Conservation (phyloP, 495 filamentous ascomycete species). For the Trichocladium antarcticum region DNA sequence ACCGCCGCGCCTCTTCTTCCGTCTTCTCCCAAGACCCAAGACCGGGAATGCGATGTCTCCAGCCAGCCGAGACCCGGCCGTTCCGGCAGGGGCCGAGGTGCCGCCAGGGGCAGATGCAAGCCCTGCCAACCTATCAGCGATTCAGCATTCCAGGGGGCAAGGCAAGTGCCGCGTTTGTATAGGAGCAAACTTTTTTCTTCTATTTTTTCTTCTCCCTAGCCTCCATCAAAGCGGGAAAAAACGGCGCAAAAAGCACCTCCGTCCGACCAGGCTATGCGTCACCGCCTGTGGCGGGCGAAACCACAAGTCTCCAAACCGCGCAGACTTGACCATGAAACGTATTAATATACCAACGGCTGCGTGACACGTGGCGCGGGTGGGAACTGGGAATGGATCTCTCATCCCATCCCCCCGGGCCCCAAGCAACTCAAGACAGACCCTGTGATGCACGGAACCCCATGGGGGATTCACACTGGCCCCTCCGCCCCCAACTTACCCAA, state of each 20-base stretch:
- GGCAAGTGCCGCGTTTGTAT: conserved; percentile 1
- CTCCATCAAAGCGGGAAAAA: not conserved
- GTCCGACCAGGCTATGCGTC: not conserved
- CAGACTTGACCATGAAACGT: conserved; percentile 3
- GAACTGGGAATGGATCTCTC: conserved; percentile 2
- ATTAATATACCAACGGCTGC: conserved; percentile 18
- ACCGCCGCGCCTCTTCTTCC: not conserved
- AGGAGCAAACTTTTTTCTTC: conserved; percentile 5
- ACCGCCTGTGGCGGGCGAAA: not conserved
- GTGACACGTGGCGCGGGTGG: conserved; percentile 25
- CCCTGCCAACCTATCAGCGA: conserved; percentile 1
- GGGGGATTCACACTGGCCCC: not conserved
- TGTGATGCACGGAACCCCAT: conserved; percentile 1
- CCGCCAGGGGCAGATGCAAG: conserved; percentile 2
- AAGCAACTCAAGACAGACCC: not conserved
- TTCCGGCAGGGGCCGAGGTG: conserved; percentile 13
- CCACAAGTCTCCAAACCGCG: conserved; percentile 2
- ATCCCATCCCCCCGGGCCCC: not conserved
- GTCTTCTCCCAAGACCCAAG: not conserved
- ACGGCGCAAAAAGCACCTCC: not conserved
- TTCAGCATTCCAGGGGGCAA: conserved; percentile 7
- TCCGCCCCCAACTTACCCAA: no score
- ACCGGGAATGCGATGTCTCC: no score
- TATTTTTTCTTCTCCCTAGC: no score
- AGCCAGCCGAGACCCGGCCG: not conserved